Evolutionary conservation across 1,284 basidiomycete genomes (phyloP).

Genomic region (Leucoagaricus sp.): DNA sequence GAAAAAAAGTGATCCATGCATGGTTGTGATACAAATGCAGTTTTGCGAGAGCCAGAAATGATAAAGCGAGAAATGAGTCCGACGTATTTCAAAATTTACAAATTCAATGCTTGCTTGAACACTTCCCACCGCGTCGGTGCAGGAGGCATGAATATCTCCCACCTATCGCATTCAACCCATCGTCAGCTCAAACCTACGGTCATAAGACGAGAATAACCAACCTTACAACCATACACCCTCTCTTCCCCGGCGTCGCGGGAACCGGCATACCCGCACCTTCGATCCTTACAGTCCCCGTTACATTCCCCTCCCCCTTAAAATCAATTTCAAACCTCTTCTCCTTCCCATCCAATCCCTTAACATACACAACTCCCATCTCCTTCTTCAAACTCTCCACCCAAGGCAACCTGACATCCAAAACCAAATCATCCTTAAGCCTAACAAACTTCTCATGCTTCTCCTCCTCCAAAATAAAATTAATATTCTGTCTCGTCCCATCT

Average conservation of each 20-base stretch:
- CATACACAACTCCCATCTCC: constrained; percentile 49
- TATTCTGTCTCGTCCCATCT: constrained; percentile 68
- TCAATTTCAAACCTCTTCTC: constrained; percentile 65
- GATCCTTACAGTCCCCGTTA: constrained; percentile 62
- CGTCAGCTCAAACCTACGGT: not conserved
- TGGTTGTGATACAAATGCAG: not conserved
- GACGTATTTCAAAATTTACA: not conserved
- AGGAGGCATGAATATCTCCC: constrained; percentile 31
- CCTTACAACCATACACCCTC: constrained; percentile 82
- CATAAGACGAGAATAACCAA: constrained; percentile 37
- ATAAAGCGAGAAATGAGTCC: not conserved
- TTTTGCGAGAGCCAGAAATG: too few species aligned
- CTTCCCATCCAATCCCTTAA: constrained; percentile 76
- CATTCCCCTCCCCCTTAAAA: constrained; percentile 61
- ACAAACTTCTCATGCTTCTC: constrained; percentile 69
- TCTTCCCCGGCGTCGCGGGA: constrained; percentile 53
- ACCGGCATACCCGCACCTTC: constrained; percentile 85
- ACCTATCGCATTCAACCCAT: constrained; percentile 25
- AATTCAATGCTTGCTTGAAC: constrained; percentile 5
- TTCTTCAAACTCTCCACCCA: constrained; percentile 64
- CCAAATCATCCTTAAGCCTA: constrained; percentile 76
- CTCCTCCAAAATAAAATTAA: constrained; percentile 81
- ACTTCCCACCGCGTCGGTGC: not conserved
- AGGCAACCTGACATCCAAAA: constrained; percentile 67
- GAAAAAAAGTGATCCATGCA: too few species aligned